Evolutionary conservation across 2,329 filamentous ascomycete species (phyloP), one percentile per base, ranked within the genome.

Genomic region (Helicocarpus griseus): DNA sequence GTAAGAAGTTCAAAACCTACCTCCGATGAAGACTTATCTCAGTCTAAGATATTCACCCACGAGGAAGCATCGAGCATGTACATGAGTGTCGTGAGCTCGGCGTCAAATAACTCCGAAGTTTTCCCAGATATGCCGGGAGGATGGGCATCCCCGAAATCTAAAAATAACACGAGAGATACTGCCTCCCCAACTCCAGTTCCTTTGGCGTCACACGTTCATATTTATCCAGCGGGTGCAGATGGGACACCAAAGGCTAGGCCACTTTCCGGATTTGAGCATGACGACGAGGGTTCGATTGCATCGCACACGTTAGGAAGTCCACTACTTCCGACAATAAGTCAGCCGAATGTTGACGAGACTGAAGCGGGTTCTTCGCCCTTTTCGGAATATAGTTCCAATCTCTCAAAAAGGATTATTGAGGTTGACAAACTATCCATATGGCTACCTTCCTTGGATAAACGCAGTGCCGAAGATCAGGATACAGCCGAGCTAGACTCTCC

Each of bases 31-130:
- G 67, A 73, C 28, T 65, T 76, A n/a, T 64, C 68, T 5, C 67
- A 73, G 52, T 76, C 73, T 3, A 73, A 63, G 54, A 58, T 74
- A 43, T 76, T 74, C 52, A 72, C 70, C 39, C 70, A 72, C 51
- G 72, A 75, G 53, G 72, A 76, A 58, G 73, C 73, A n/a, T 67
- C 73, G 51, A 76, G 73, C 56, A 69, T 76, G 65, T 76, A 76
- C 52, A 73, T 76, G 72, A 76, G 81, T 61, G 81, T 78, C 9
- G 70, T 82, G 51, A 80, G 77, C 53, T 67, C 69, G 35, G 63
- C 63, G 8, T 63, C 66, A 22, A 56, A 52, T 19, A 60, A 43
- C 6, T 48, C 53, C 29, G 53, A 50, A 47, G 65, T 66, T 41
- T 55, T 60, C 26, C 64, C 63, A 4, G 59, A 60, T 43, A 71